These are phyloP conservation scores for Sarocladium strictum DNA, from an alignment of 2,329 filamentous ascomycete species.

Conservation along the genomic window DNA sequence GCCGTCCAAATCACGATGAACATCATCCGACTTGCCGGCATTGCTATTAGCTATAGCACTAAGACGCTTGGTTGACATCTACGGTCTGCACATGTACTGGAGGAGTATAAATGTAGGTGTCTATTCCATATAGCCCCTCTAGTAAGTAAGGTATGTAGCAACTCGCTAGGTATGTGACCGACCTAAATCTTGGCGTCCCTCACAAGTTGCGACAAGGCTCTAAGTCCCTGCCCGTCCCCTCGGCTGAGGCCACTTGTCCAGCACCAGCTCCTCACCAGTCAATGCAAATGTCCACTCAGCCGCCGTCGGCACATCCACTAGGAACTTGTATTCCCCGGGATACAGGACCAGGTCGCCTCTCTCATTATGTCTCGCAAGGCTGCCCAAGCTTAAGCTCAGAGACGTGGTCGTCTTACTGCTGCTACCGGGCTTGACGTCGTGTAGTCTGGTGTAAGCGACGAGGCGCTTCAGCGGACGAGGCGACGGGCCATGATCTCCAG, in stretches of 20 bases:
- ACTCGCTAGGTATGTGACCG: too few relatives aligned
- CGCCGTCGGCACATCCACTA: constrained; percentile 36
- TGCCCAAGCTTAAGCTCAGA: constrained; percentile 40
- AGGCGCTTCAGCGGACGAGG: constrained; percentile 48
- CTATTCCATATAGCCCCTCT: too few relatives aligned
- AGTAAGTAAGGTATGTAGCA: too few relatives aligned
- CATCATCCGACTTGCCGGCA: too few relatives aligned
- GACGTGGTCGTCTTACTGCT: constrained; percentile 1
- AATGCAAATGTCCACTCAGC: constrained; percentile 35
- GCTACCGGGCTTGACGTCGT: constrained; percentile 26
- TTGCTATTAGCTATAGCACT: too few relatives aligned
- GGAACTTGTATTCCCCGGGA: constrained; percentile 43
- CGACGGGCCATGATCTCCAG: constrained; percentile 36
- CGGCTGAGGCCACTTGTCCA: constrained; percentile 28
- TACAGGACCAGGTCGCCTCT: constrained; percentile 45
- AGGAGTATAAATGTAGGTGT: too few relatives aligned
- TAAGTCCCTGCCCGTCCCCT: not conserved
- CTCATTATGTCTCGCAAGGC: constrained; percentile 42
- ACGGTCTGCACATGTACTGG: too few relatives aligned
- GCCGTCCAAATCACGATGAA: too few relatives aligned
- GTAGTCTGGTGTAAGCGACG: constrained; percentile 42
- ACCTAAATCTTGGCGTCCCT: too few relatives aligned
- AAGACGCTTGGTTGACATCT: too few relatives aligned
- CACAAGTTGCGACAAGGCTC: too few relatives aligned
- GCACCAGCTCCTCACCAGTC: constrained; percentile 33